Conservation (phyloP, 2,329 filamentous ascomycete genomes). For the Fusarium mundagurra region DNA sequence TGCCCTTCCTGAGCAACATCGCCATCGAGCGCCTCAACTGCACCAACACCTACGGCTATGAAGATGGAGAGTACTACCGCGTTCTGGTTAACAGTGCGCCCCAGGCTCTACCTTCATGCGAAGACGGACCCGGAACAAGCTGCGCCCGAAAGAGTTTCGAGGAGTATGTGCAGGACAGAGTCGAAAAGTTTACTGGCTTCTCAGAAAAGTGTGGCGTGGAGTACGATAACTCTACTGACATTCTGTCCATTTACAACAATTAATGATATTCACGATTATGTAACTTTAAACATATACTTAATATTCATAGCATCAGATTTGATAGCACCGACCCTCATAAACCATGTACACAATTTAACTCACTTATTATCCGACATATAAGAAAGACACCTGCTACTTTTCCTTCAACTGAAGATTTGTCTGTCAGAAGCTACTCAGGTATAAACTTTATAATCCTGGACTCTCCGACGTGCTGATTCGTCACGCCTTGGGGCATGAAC, state of each 20-base stretch:
- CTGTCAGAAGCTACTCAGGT: background rate
- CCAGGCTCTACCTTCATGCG: conserved; percentile 26
- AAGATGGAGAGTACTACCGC: conserved; percentile 39
- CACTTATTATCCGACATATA: background rate
- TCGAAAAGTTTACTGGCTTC: conserved; percentile 31
- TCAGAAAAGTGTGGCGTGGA: conserved; percentile 38
- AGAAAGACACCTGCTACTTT: background rate
- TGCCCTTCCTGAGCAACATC: conserved; percentile 74
- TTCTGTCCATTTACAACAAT: conserved; percentile 34
- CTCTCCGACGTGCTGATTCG: background rate
- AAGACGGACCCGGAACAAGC: conserved; percentile 35
- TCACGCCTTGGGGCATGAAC: background rate
- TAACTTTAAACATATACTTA: background rate
- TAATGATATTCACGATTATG: conserved; percentile 1
- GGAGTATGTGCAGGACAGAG: conserved; percentile 28
- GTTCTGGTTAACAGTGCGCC: conserved; percentile 39
- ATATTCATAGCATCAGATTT: background rate
- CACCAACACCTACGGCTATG: conserved; percentile 60
- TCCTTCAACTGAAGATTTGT: accelerated
- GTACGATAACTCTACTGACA: conserved; percentile 37
- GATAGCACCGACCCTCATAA: background rate
- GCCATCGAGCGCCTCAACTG: conserved; percentile 74
- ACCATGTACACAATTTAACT: background rate
- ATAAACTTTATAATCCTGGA: background rate
- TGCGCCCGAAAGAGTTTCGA: conserved; percentile 32